Evolutionary conservation across 2,329 filamentous ascomycete species (phyloP).

Genomic region (Colletotrichum sansevieriae): DNA sequence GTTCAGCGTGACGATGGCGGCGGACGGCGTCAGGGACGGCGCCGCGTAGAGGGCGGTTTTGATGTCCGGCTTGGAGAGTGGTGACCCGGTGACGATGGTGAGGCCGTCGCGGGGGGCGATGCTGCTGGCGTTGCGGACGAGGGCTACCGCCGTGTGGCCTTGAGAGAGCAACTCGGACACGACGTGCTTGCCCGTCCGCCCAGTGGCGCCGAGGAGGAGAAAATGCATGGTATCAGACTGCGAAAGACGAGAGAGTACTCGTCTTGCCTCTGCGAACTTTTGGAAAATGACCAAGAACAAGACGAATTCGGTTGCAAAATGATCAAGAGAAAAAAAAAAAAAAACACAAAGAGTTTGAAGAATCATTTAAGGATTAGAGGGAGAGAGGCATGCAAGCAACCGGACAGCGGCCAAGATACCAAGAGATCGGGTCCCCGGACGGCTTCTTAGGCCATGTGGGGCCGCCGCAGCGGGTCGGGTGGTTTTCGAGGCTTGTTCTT

Average conservation of each 20-base stretch:
- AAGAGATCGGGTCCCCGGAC: neutral
- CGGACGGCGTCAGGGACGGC: slow-evolving; percentile 45
- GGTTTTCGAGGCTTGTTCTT: too few relatives aligned
- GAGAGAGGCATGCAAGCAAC: too few relatives aligned
- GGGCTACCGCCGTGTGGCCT: slow-evolving; percentile 54
- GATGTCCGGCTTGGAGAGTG: slow-evolving; percentile 9
- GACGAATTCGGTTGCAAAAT: neutral
- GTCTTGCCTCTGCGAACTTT: neutral
- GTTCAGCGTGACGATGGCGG: slow-evolving; percentile 56
- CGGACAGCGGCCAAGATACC: neutral
- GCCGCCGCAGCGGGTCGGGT: too few relatives aligned
- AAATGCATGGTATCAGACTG: slow-evolving; percentile 50
- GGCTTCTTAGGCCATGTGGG: neutral
- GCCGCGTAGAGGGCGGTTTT: slow-evolving; percentile 14
- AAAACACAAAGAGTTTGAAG: neutral
- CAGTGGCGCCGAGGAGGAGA: slow-evolving; percentile 58
- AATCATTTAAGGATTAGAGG: too few relatives aligned
- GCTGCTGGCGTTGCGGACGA: slow-evolving; percentile 51
- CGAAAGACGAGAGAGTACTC: neutral
- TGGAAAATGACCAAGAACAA: too few relatives aligned
- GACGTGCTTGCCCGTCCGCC: slow-evolving; percentile 58
- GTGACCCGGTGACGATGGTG: neutral
- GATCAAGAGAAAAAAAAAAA: too few relatives aligned
- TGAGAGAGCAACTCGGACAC: slow-evolving; percentile 54
- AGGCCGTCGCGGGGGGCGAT: neutral